Evolutionary conservation across 192 early-diverging fungal genomes (phyloP).

Genomic region (Podila epigama): DNA sequence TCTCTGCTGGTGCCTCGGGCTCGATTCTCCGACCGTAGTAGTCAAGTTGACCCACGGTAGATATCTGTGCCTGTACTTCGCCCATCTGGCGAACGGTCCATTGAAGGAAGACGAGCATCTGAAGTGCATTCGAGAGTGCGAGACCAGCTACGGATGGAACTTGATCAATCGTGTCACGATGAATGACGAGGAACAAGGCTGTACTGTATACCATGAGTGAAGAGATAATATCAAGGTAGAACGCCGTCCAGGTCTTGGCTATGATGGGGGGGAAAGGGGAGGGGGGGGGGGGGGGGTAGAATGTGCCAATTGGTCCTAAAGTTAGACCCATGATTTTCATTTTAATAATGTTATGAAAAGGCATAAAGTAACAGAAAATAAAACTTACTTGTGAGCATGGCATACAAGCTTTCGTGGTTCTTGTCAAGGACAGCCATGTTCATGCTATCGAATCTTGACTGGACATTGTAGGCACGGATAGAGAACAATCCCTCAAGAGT

Average conservation of each 20-base stretch:
- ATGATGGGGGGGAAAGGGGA: background rate
- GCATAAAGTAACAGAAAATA: constrained; percentile 53
- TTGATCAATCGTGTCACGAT: constrained; percentile 20
- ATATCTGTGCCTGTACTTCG: constrained; percentile 26
- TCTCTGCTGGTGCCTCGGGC: constrained; percentile 66
- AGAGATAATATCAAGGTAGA: constrained; percentile 65
- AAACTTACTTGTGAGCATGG: constrained; percentile 53
- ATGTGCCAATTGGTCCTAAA: too few relatives aligned
- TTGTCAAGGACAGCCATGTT: constrained; percentile 65
- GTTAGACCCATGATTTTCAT: too few relatives aligned
- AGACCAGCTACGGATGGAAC: constrained; percentile 25
- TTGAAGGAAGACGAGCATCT: constrained; percentile 32
- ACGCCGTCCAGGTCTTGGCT: constrained; percentile 60
- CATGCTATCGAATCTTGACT: constrained; percentile 58
- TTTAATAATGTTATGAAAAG: too few relatives aligned
- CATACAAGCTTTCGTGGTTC: constrained; percentile 48
- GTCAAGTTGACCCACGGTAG: constrained; percentile 71
- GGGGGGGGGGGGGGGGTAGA: too few relatives aligned
- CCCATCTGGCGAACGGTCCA: constrained; percentile 29
- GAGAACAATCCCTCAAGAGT: constrained; percentile 76
- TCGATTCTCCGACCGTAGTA: constrained; percentile 62
- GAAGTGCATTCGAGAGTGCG: constrained; percentile 33
- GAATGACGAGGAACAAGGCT: constrained; percentile 60
- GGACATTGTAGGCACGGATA: constrained; percentile 71
- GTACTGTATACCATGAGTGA: constrained; percentile 68